Evolutionary conservation across 345 rosid genomes (phyloP).

Genomic region (Rubroshorea leprosula): DNA sequence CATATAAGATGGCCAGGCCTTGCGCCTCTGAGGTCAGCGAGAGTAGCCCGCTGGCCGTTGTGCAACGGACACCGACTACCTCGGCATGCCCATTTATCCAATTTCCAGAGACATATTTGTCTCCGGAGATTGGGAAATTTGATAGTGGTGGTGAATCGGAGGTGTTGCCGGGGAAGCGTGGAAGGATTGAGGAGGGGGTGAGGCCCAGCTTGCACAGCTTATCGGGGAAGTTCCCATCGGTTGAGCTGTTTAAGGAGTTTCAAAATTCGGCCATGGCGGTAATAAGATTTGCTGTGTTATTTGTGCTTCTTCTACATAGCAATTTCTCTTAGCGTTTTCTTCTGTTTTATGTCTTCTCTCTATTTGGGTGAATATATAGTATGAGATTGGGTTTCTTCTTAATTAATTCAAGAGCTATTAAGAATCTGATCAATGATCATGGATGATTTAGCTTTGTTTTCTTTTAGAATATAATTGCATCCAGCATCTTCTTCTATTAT

Average conservation of each 20-base stretch:
- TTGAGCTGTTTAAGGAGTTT: constrained; percentile 76
- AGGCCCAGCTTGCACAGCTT: constrained; percentile 57
- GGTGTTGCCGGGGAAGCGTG: constrained; percentile 34
- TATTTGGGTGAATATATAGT: not conserved
- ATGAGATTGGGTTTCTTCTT: not conserved
- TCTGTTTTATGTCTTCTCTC: not conserved
- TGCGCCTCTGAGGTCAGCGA: constrained; percentile 43
- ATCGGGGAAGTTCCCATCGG: constrained; percentile 75
- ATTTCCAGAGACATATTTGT: constrained; percentile 67
- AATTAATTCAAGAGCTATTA: not conserved
- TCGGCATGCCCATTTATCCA: constrained; percentile 11
- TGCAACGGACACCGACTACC: constrained; percentile 33
- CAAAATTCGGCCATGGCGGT: constrained; percentile 94
- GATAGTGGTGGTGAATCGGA: constrained; percentile 26
- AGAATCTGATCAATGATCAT: not conserved
- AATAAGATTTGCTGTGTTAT: constrained; percentile 7
- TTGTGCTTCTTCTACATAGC: not conserved
- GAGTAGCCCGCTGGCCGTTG: constrained; percentile 51
- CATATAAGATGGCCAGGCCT: constrained; percentile 48
- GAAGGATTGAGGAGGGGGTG: constrained; percentile 36
- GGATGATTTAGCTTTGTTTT: not conserved
- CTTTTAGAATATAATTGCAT: not conserved
- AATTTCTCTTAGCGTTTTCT: too few relatives aligned
- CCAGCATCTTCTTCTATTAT: not conserved
- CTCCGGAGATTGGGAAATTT: constrained; percentile 54